A percentile compares a stretch with the other conserved stretches of the same genome.
phyloP scores from a whole-genome alignment of 2,329 filamentous ascomycete genomes.

The Colletotrichum brevisporum region DNA sequence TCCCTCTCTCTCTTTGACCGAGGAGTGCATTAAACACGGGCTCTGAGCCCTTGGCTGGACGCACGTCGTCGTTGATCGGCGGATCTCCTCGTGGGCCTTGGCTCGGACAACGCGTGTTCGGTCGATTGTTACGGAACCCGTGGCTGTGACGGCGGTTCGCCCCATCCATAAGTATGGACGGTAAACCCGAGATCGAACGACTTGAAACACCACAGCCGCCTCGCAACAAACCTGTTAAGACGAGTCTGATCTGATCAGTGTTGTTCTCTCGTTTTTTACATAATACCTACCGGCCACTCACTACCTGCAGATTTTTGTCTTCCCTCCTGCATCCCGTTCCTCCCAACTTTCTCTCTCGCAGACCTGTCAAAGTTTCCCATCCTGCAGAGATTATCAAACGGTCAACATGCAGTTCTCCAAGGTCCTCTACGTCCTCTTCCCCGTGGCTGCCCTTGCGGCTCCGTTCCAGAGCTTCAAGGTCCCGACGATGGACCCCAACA shows the following conservation, averaged over 20 bases:
- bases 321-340: constrained; percentile 4
- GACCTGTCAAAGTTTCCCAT: not conserved
- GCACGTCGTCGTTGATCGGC: constrained; percentile 17
- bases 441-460: constrained; percentile 41
- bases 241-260: constrained; percentile 17
- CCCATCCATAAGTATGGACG: constrained; percentile 37
- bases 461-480: constrained; percentile 41
- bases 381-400: not conserved
- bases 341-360: constrained; percentile 1
- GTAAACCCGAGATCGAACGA: not conserved
- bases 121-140: constrained; percentile 9
- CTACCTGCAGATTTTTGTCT: not conserved
- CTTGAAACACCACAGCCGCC: constrained; percentile 28
- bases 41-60: constrained; percentile 15
- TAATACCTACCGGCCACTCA: no score
- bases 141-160: not conserved
- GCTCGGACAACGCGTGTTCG: constrained; percentile 34
- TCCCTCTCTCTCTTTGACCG: constrained; percentile 8
- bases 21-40: constrained; percentile 32
- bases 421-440: constrained; percentile 43
- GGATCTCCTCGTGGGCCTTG: constrained; percentile 26
- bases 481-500: constrained; percentile 36
- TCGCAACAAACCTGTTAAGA: constrained; percentile 6
- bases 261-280: not conserved
- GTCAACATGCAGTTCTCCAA: constrained; percentile 44